Evolutionary conservation across 2,329 filamentous ascomycete species (phyloP), one percentile per base, ranked within the genome.

Genomic region (Clarireedia paspali): DNA sequence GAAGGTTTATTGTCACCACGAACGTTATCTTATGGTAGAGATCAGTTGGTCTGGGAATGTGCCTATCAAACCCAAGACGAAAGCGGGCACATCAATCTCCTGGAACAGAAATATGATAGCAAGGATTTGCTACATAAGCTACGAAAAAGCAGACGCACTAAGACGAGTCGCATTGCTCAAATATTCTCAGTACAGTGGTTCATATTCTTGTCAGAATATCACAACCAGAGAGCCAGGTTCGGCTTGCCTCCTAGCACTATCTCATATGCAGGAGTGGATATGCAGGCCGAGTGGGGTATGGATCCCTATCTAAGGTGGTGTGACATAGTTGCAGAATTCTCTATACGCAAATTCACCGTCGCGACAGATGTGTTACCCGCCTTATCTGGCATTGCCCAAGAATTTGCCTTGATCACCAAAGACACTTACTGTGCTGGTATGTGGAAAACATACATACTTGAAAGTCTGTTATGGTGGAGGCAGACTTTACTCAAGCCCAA

Each of bases 51-150:
- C 23, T 58, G 57, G 57, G 57, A 58, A 46, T 58, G 57, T 44
- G 45, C 40, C 17, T 44, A 46, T 34, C 30, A 49, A 26, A 46
- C 44, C 5, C 23, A 47, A 24, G 50, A 50, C 24, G 57, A 58
- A 39, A 53, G 57, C 49, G 57, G 57, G 5, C 54, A 53, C 15
- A 49, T 47, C 27, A 47, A 42, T 5, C 6, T 58, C 20, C 23
- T 58, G 38, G 57, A 57, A 30, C 57, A 58, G n/a, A 44, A 53
- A 6, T 58, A 53, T 23, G 57, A 57, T 36, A 57, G 54, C 39
- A 58, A 58, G 40, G 57, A 58, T 47, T 44, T 58, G 6, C 20
- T 58, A 7, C 53, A 58, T 45, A 56, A 52, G 23, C 15, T 39
- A 27, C 47, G 53, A 12, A 58, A 58, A 36, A 57, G 39, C 27